Conservation (phyloP, 345 rosid genomes). For the Hibiscus tridactylites region DNA sequence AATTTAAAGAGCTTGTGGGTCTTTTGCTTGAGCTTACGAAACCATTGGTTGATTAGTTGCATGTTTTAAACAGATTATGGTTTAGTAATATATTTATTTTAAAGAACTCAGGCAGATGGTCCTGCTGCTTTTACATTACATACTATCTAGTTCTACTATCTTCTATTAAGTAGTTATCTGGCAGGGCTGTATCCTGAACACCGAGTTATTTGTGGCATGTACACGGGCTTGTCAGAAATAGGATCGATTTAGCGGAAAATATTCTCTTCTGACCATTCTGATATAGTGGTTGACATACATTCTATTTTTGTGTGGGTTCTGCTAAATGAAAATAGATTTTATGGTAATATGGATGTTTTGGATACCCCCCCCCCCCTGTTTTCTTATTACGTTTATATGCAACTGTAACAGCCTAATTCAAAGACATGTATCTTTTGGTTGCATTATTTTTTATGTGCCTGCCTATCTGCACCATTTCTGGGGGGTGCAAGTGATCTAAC, state of each 20-base stretch:
- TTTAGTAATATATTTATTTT: not conserved
- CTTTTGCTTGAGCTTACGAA: not conserved
- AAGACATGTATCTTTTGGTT: constrained; percentile 5
- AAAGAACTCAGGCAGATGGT: not conserved
- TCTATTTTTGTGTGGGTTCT: not conserved
- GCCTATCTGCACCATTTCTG: constrained; percentile 7
- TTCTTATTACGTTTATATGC: not conserved
- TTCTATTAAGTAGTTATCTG: not conserved
- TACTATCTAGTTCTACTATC: not conserved
- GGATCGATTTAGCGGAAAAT: not conserved
- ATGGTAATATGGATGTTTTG: constrained; percentile 11
- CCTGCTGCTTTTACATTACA: not conserved
- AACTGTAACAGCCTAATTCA: constrained; percentile 1
- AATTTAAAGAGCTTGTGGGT: no score
- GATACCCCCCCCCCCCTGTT: not conserved
- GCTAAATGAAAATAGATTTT: constrained; percentile 4
- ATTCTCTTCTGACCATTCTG: not conserved
- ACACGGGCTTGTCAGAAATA: not conserved
- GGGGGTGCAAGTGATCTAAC: constrained; percentile 20
- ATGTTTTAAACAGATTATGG: not conserved
- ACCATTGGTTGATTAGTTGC: not conserved
- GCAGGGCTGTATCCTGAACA: not conserved
- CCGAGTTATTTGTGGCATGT: not conserved
- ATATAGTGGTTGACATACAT: not conserved
- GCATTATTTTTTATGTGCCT: constrained; percentile 10